Percentiles rank a stretch among this genome's conserved stretches.
Conservation (phyloP, 169 alveolate species). For the Theileria sp. region DNA sequence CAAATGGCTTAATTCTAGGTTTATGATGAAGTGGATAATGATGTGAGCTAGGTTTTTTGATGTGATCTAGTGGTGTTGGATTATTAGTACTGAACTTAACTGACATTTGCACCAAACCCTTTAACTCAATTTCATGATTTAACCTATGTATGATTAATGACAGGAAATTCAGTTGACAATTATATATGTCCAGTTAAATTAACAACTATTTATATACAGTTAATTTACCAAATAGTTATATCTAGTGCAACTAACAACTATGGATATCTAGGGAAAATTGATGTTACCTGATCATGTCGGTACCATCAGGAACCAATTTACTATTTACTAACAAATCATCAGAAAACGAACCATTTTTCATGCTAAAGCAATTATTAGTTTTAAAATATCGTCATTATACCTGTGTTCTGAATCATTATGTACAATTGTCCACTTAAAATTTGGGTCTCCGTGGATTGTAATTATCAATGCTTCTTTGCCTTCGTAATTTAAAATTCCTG, state of each 20-base stretch:
- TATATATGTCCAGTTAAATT: background rate
- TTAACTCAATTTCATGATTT: background rate
- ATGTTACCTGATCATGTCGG: conserved; percentile 15
- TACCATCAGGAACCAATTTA: conserved; percentile 1
- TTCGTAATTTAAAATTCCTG: background rate
- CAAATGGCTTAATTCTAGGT: conserved; percentile 3
- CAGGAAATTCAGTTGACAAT: background rate
- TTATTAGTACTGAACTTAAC: background rate
- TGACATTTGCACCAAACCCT: conserved; percentile 2
- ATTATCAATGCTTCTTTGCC: background rate
- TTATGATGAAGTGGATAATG: conserved; percentile 9
- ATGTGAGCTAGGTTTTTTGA: background rate
- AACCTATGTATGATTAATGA: background rate
- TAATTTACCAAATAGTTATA: background rate
- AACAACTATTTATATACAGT: background rate
- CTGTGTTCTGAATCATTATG: background rate
- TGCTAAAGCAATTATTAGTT: background rate
- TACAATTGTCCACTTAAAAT: background rate
- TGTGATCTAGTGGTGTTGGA: background rate
- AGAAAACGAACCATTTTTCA: background rate
- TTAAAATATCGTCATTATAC: background rate
- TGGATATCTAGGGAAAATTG: background rate
- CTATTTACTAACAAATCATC: conserved; percentile 3
- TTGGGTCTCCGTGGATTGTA: background rate
- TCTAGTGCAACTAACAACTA: background rate